Evolutionary conservation across 768 basidiomycete species (phyloP).

Genomic region (Tephrocybe sp.): DNA sequence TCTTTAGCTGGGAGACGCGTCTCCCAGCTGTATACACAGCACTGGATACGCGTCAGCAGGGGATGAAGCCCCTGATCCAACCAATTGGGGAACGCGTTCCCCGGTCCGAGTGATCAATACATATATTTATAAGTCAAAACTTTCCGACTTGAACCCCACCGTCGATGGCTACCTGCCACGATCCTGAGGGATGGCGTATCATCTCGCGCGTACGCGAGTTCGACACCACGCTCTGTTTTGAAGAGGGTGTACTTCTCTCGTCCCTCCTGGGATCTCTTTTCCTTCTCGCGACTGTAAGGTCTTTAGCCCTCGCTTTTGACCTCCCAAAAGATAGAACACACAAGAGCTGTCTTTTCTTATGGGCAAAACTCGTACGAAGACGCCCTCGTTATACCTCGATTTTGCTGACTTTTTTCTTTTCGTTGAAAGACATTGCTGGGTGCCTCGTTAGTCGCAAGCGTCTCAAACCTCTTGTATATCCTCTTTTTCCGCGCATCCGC

Average conservation of each 20-base stretch:
- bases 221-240: slow-evolving; percentile 81
- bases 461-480: slow-evolving; percentile 41
- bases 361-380: slow-evolving; percentile 73
- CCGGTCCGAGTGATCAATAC: too few relatives aligned
- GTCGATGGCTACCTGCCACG: slow-evolving; percentile 46
- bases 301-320: slow-evolving; percentile 26
- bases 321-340: slow-evolving; percentile 33
- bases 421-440: slow-evolving; percentile 49
- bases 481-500: slow-evolving; percentile 32
- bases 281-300: slow-evolving; percentile 38
- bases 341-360: slow-evolving; percentile 52
- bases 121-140: background rate
- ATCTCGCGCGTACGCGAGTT: slow-evolving; percentile 62
- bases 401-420: too few relatives aligned
- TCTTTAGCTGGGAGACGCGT: too few relatives aligned
- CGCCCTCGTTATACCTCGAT: too few relatives aligned
- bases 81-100: too few relatives aligned
- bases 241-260: slow-evolving; percentile 69
- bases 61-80: too few relatives aligned
- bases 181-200: slow-evolving; percentile 65
- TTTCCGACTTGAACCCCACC: slow-evolving; percentile 2
- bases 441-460: slow-evolving; percentile 47
- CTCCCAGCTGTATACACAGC: too few relatives aligned
- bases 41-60: too few relatives aligned
- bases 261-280: slow-evolving; percentile 47